phyloP scores from a whole-genome alignment of 78 protist species.

The Bigelowiella natans region DNA sequence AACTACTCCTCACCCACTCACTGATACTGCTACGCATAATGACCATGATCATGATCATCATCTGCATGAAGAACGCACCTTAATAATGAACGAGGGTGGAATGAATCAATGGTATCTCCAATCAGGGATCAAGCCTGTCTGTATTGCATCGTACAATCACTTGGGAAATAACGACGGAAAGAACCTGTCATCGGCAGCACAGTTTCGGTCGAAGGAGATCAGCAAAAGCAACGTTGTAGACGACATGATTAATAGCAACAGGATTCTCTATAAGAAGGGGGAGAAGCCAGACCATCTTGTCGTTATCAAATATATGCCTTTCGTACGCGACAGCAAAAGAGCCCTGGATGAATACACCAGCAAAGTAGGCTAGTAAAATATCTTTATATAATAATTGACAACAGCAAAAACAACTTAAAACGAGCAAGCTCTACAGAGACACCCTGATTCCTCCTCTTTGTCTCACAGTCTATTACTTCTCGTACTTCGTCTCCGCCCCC shows the following conservation, averaged over 20 bases:
- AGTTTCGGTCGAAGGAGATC: constrained; percentile 97
- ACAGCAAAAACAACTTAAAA: too few relatives aligned
- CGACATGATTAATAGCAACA: constrained; percentile 91
- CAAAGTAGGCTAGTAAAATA: too few relatives aligned
- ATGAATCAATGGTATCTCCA: background rate
- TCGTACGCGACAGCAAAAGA: constrained; percentile 97
- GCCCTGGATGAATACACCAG: constrained; percentile 97
- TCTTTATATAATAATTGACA: too few relatives aligned
- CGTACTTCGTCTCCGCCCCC: too few relatives aligned
- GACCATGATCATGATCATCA: too few relatives aligned
- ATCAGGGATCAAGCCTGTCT: constrained; percentile 80
- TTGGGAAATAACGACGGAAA: constrained; percentile 99
- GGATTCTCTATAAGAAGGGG: constrained; percentile 53
- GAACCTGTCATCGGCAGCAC: constrained; percentile 84
- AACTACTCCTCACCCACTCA: background rate
- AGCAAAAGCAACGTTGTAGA: constrained; percentile 95
- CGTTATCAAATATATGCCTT: constrained; percentile 97
- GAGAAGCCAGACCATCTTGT: constrained; percentile 95
- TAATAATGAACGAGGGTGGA: background rate
- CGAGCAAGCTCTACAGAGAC: too few relatives aligned
- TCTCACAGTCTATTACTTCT: too few relatives aligned
- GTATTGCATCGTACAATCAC: constrained; percentile 97
- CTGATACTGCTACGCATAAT: too few relatives aligned
- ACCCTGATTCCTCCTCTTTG: too few relatives aligned
- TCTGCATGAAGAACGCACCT: too few relatives aligned